These are phyloP conservation scores for Solanum hybrid DNA, from an alignment of 305 asterid genomes.

Conservation along the genomic window DNA sequence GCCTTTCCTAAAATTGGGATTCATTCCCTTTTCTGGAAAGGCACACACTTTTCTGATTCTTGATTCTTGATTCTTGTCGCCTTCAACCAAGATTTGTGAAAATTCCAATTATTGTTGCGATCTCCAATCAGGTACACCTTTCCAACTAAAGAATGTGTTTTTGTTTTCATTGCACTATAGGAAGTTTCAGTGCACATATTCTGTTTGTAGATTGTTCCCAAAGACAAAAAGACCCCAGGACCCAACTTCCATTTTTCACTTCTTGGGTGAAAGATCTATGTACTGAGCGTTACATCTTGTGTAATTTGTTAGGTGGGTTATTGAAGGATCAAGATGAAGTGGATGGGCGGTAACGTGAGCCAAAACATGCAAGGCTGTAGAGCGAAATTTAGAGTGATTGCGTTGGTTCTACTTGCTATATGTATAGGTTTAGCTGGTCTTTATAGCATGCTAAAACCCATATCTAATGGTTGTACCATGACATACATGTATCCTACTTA, in stretches of 20 bases:
- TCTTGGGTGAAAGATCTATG: not conserved
- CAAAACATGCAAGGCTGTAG: constrained; percentile 28
- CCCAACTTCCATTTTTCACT: not conserved
- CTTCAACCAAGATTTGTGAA: not conserved
- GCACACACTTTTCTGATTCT: not conserved
- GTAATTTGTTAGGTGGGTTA: not conserved
- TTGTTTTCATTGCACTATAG: not conserved
- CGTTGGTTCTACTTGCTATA: constrained; percentile 36
- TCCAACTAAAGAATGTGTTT: not conserved
- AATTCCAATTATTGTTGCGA: not conserved
- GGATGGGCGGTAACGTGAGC: constrained; percentile 8
- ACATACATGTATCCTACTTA: constrained; percentile 97
- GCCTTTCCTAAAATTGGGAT: constrained; percentile 3
- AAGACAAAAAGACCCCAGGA: not conserved
- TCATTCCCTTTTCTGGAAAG: not conserved
- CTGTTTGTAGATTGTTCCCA: not conserved
- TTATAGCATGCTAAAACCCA: constrained; percentile 53
- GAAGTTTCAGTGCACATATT: not conserved
- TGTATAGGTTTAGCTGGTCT: constrained; percentile 58
- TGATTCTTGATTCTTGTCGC: not conserved
- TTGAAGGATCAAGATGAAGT: constrained; percentile 1
- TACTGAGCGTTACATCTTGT: not conserved
- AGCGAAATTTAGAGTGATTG: constrained; percentile 38
- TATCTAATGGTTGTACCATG: constrained; percentile 82
- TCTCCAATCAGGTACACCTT: not conserved